A percentile compares a stretch with the other conserved stretches of the same genome.
phyloP scores from a whole-genome alignment of 78 protist species.

The Acrasis kona region DNA sequence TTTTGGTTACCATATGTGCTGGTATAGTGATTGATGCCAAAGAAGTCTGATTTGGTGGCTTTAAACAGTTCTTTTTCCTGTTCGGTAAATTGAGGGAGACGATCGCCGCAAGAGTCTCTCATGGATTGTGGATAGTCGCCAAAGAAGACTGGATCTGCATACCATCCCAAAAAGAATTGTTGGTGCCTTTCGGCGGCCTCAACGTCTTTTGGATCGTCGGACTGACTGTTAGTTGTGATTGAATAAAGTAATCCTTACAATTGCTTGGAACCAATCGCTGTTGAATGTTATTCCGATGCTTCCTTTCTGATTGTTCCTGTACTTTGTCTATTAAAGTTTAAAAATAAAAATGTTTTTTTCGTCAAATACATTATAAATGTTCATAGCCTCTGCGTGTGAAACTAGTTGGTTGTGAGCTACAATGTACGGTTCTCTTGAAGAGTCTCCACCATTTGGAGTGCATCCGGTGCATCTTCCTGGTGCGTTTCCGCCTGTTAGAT shows the following conservation, averaged over 20 bases:
- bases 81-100: conserved; percentile 30
- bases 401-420: too few relatives aligned
- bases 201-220: conserved; percentile 5
- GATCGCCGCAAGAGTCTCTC: conserved; percentile 8
- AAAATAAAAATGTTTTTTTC: too few relatives aligned
- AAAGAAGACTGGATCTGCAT: conserved; percentile 16
- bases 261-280: conserved; percentile 18
- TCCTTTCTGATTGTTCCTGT: conserved; percentile 8
- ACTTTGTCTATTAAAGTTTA: too few relatives aligned
- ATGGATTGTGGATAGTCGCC: conserved; percentile 45
- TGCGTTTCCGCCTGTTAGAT: conserved; percentile 8
- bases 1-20: conserved; percentile 3
- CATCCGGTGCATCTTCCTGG: neutral
- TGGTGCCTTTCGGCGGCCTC: conserved; percentile 29
- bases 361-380: too few relatives aligned
- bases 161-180: conserved; percentile 34
- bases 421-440: too few relatives aligned
- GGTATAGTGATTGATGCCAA: conserved; percentile 49
- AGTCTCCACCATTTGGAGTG: too few relatives aligned
- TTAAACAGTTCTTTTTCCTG: neutral
- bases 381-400: too few relatives aligned
- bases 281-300: conserved; percentile 16
- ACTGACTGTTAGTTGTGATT: too few relatives aligned
- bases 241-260: too few relatives aligned
- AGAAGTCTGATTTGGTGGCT: conserved; percentile 37